Conservation (phyloP, 768 basidiomycete genomes). For the Hygrocybe coccinea region DNA sequence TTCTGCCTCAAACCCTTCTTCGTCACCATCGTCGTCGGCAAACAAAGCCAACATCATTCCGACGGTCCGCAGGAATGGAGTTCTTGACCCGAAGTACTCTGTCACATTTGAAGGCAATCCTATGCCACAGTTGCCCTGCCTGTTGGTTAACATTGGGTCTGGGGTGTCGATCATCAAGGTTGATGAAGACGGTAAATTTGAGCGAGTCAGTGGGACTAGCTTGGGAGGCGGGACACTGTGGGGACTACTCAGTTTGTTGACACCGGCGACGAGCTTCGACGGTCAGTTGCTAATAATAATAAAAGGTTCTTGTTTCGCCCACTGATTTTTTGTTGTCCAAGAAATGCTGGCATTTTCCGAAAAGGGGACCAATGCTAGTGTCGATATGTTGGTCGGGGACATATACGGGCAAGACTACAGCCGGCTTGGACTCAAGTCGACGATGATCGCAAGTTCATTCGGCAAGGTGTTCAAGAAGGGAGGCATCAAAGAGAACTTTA, state of each 20-base stretch:
- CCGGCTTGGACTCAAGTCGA: conserved; percentile 92
- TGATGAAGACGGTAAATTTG: conserved; percentile 90
- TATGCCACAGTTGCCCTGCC: conserved; percentile 85
- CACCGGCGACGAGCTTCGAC: conserved; percentile 93
- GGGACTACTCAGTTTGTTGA: conserved; percentile 90
- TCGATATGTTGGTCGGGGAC: conserved; percentile 99
- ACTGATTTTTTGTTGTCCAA: conserved; percentile 30
- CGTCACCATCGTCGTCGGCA: conserved; percentile 32
- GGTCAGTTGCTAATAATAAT: conserved; percentile 66
- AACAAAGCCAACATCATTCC: conserved; percentile 12
- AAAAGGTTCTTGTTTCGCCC: conserved; percentile 2
- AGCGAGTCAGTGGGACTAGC: conserved; percentile 96
- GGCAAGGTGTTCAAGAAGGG: conserved; percentile 97
- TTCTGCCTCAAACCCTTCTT: conserved; percentile 43
- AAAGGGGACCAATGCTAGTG: conserved; percentile 84
- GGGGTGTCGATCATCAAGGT: conserved; percentile 98
- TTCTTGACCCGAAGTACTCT: conserved; percentile 76
- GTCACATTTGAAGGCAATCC: conserved; percentile 84
- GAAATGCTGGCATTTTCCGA: conserved; percentile 97
- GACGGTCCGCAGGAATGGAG: conserved; percentile 69
- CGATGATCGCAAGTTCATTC: conserved; percentile 96
- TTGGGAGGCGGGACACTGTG: conserved; percentile 96
- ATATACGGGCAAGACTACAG: conserved; percentile 98
- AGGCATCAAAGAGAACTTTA: conserved; percentile 71
- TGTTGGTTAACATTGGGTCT: conserved; percentile 97